Evolutionary conservation across 257 asterid genomes (phyloP).

Genomic region (Solanum chmielewskii): DNA sequence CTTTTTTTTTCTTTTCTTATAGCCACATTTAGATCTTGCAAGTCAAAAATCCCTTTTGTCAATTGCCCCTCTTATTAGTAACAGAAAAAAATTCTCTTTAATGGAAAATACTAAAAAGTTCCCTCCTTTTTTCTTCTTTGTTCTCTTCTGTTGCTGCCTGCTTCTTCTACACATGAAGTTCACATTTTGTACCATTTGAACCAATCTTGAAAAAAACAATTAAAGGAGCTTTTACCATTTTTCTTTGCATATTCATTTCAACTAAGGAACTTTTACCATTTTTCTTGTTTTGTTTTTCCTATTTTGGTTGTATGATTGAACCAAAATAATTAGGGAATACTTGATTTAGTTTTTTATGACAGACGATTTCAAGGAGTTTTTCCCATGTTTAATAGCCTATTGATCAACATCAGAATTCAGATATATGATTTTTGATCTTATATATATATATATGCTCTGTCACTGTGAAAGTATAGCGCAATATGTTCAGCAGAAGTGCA

Average conservation of each 20-base stretch:
- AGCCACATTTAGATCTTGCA: constrained; percentile 4
- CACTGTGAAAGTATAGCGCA: neutral
- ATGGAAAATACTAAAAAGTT: constrained; percentile 39
- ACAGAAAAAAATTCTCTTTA: constrained; percentile 6
- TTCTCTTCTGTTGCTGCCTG: neutral
- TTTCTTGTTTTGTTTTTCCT: neutral
- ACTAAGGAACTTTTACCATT: neutral
- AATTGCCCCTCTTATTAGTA: neutral
- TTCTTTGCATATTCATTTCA: neutral
- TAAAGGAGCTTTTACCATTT: too few species aligned
- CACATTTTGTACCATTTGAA: neutral
- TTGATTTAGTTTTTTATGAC: neutral
- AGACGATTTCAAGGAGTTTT: neutral
- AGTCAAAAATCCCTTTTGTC: constrained; percentile 18
- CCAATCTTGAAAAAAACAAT: neutral
- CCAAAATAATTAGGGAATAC: neutral
- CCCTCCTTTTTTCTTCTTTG: constrained; percentile 12
- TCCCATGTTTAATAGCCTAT: neutral
- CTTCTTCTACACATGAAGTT: neutral
- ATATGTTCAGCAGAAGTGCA: neutral
- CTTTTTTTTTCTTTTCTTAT: neutral
- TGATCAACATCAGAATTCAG: neutral
- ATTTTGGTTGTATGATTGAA: neutral
- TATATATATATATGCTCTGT: neutral
- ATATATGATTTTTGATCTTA: neutral